Evolutionary conservation across 352 stramenopile species (phyloP).

Genomic region (Pythium folliculosum): DNA sequence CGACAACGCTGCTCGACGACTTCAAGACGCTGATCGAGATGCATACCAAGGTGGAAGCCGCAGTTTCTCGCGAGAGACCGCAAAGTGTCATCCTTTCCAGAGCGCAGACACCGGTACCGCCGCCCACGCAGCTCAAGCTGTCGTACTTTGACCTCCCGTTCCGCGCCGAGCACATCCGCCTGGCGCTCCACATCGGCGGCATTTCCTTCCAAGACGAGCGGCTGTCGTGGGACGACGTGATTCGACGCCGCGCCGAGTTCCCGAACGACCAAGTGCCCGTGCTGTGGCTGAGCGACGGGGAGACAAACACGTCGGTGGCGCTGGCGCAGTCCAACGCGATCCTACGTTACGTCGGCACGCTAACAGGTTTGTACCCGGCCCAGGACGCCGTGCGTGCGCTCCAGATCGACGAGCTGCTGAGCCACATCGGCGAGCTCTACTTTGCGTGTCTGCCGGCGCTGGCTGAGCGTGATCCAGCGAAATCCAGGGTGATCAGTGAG

Average conservation of each 20-base stretch:
- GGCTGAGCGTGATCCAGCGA: conserved; percentile 32
- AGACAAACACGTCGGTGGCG: background rate
- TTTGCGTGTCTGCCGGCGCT: conserved; percentile 23
- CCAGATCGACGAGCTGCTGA: conserved; percentile 32
- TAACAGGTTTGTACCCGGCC: conserved; percentile 35
- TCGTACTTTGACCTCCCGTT: conserved; percentile 38
- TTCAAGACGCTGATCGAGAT: conserved; percentile 7
- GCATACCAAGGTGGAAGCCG: conserved; percentile 5
- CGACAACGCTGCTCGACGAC: conserved; percentile 13
- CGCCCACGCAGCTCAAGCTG: conserved; percentile 21
- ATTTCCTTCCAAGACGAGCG: conserved; percentile 39
- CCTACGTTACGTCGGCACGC: conserved; percentile 56
- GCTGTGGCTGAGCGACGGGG: conserved; percentile 23
- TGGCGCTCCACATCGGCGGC: conserved; percentile 30
- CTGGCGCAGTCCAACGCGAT: conserved; percentile 34
- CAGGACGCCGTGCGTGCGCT: conserved; percentile 28
- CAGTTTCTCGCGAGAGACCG: background rate
- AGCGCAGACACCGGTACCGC: background rate
- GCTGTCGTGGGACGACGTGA: conserved; percentile 26
- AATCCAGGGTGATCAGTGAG: conserved; percentile 31
- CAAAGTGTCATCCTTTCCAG: conserved; percentile 1
- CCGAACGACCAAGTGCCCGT: conserved; percentile 34
- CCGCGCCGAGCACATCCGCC: conserved; percentile 30
- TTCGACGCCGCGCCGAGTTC: conserved; percentile 19
- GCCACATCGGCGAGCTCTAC: conserved; percentile 31